Conservation (phyloP, 1,139 yeast species). For the Yamadazyma taylorii region DNA sequence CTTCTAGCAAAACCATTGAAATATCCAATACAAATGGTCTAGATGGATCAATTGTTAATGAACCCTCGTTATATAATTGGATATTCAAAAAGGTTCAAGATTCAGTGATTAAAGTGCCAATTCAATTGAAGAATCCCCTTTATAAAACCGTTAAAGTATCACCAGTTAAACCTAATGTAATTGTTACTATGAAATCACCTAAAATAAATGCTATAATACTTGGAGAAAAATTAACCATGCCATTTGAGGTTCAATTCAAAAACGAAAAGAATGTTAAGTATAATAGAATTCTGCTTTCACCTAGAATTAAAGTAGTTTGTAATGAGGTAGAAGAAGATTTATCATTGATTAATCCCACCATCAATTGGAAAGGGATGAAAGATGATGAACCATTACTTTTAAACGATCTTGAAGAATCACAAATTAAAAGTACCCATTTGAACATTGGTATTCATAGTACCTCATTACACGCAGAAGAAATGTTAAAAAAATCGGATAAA, state of each 20-base stretch:
- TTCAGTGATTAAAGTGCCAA: constrained; percentile 9
- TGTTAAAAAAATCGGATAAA: constrained; percentile 9
- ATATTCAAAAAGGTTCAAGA: constrained; percentile 8
- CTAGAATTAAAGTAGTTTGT: constrained; percentile 21
- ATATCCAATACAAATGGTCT: constrained; percentile 4
- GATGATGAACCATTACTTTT: constrained; percentile 42
- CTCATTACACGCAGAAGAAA: constrained; percentile 14
- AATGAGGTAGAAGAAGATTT: constrained; percentile 15
- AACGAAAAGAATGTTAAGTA: constrained; percentile 21
- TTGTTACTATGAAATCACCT: constrained; percentile 11
- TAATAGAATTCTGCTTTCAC: constrained; percentile 21
- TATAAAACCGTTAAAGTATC: constrained; percentile 14
- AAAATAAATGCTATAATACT: constrained; percentile 18
- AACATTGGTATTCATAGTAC: constrained; percentile 25
- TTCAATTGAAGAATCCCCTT: constrained; percentile 7
- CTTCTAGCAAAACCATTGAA: not conserved
- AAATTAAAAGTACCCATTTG: constrained; percentile 12
- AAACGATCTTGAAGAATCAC: constrained; percentile 14
- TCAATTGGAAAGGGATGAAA: constrained; percentile 39
- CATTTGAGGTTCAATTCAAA: constrained; percentile 21
- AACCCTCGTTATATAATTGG: constrained; percentile 5
- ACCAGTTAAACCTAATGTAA: constrained; percentile 25
- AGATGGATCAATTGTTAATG: not conserved
- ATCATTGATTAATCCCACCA: constrained; percentile 22
- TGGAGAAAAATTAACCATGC: constrained; percentile 30